Conservation (phyloP, 2,329 filamentous ascomycete genomes). For the Trichoderma aggressivum region DNA sequence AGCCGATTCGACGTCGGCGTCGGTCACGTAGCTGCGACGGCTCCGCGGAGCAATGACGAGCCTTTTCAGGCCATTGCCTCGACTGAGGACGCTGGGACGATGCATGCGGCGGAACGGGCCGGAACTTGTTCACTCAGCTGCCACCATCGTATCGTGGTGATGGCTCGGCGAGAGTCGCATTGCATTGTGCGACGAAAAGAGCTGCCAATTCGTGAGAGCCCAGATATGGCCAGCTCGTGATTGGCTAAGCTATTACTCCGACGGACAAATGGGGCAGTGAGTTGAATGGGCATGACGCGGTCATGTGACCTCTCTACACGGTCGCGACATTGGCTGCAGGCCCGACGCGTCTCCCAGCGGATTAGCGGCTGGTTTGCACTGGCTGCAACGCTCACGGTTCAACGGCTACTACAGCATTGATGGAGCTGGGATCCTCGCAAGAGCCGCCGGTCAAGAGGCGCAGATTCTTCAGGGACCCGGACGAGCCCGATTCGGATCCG, state of each 20-base stretch:
- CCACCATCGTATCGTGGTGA: constrained; percentile 10
- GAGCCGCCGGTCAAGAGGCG: constrained; percentile 47
- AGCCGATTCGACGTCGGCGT: constrained; percentile 51
- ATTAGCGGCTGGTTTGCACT: background rate
- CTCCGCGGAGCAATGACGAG: constrained; percentile 28
- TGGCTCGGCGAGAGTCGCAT: constrained; percentile 10
- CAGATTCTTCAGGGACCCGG: constrained; percentile 37
- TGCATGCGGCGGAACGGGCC: constrained; percentile 35
- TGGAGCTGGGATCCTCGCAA: constrained; percentile 39
- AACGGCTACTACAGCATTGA: constrained; percentile 32
- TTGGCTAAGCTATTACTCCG: constrained; percentile 10
- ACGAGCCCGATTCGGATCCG: constrained; percentile 30
- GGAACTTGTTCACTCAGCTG: background rate
- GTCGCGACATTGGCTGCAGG: constrained; percentile 15
- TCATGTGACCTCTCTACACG: constrained; percentile 43
- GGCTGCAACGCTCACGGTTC: background rate
- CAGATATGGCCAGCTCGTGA: constrained; percentile 6
- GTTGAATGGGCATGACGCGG: constrained; percentile 24
- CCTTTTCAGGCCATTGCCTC: constrained; percentile 39
- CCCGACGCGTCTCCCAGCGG: constrained; percentile 40
- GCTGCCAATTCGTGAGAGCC: background rate
- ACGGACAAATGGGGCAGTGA: constrained; percentile 10
- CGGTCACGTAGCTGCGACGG: constrained; percentile 43
- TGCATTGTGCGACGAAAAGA: background rate
- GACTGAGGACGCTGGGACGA: constrained; percentile 30